Evolutionary conservation across 305 asterid species (phyloP).

Genomic region (Solanum hybrid): DNA sequence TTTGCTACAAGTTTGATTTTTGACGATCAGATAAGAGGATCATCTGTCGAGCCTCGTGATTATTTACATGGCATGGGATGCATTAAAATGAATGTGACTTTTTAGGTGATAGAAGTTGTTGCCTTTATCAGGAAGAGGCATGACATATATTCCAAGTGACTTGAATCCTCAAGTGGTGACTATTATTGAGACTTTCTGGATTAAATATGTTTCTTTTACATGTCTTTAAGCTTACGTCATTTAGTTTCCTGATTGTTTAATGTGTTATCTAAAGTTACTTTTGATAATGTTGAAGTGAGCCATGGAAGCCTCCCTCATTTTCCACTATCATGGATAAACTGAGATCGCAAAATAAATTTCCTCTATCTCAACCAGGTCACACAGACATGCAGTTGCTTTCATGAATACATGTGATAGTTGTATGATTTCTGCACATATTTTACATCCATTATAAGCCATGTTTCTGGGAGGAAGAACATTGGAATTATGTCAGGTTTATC

Average conservation of each 20-base stretch:
- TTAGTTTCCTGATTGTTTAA: constrained; percentile 3
- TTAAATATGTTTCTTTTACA: constrained; percentile 44
- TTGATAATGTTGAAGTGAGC: constrained; percentile 45
- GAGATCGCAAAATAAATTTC: constrained; percentile 37
- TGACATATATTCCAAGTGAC: constrained; percentile 50
- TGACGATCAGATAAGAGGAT: background rate
- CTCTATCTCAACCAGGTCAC: constrained; percentile 36
- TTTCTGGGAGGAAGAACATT: constrained; percentile 18
- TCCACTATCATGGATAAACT: constrained; percentile 58
- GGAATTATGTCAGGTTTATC: constrained; percentile 34
- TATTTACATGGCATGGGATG: background rate
- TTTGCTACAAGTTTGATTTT: background rate
- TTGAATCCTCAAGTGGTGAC: constrained; percentile 67
- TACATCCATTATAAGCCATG: background rate
- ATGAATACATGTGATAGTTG: background rate
- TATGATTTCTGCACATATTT: background rate
- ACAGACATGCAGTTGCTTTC: constrained; percentile 31
- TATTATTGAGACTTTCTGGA: constrained; percentile 73
- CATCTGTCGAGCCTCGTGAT: background rate
- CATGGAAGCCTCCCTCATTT: constrained; percentile 85
- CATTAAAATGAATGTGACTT: background rate
- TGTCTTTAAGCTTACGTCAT: background rate
- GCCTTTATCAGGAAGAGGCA: constrained; percentile 69
- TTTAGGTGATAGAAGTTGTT: constrained; percentile 87
- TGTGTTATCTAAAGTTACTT: background rate